Evolutionary conservation across 768 basidiomycete species (phyloP), one percentile per base, ranked within the genome.

Genomic region (Mycena polygramma): DNA sequence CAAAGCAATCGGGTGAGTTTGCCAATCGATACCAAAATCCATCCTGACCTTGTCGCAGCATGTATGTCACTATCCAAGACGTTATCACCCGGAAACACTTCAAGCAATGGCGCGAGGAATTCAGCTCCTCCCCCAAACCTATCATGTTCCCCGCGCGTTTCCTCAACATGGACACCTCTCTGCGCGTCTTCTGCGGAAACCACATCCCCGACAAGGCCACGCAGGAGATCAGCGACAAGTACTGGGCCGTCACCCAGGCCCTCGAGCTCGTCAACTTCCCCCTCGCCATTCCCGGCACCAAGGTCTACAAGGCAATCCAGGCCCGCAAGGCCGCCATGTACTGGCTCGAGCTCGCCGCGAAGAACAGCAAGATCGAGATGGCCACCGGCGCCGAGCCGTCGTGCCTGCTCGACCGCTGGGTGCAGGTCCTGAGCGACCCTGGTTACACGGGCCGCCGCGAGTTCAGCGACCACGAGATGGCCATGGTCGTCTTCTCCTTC

Each of bases 211-310:
- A 95, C 19, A 82, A 90, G 10, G 94, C 92, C 48, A 89, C 91
- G 30, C 77, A 82, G 19, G 94, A 95, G 78, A 96, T 99, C 78
- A 92, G 89, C 77, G 91, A 94, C 73, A 96, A 95, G 78, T 99
- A 99, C 84, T 99, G 97, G 97, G 86, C 87, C 68, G 98, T 99
- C 81, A 99, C 98, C 9, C 85, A 90, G 74, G 95, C 98, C 4
- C 92, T 99, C 49, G 95, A 99, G 79, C 92, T 99, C 63, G 98
- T 99, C 85, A 99, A 99, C 85, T 99, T 99, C 85, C 98, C 98
- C 19, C 82, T 99, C 70, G 91, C 97, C 19, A 76, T 98, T 45
- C 98, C 98, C 22, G 98, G 98, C 36, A 99, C 98, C 46, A 99
- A 99, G 79, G 90, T 99, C 63, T 99, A 93, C 82, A 93, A 91